phyloP scores from a whole-genome alignment of 2,329 filamentous ascomycete genomes.

The Colletotrichum orbiculare region DNA sequence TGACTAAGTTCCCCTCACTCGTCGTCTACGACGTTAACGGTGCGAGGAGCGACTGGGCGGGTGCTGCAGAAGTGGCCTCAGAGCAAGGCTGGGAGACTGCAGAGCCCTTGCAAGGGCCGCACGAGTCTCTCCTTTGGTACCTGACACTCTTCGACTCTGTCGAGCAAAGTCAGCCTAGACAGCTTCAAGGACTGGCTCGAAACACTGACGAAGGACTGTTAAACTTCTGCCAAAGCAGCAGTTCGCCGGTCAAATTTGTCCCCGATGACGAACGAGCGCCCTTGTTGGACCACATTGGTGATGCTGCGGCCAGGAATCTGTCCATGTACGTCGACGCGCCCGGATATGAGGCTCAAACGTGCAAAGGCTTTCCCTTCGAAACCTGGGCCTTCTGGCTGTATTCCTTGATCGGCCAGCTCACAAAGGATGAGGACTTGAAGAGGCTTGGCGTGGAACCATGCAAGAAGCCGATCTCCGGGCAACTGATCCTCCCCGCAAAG shows the following conservation, averaged over 20 bases:
- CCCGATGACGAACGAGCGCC: slow-evolving; percentile 43
- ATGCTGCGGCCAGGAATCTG: slow-evolving; percentile 45
- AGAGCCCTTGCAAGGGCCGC: slow-evolving; percentile 39
- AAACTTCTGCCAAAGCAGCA: slow-evolving; percentile 35
- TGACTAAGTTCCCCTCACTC: slow-evolving; percentile 56
- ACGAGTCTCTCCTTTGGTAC: slow-evolving; percentile 49
- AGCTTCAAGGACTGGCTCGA: slow-evolving; percentile 43
- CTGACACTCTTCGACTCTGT: slow-evolving; percentile 48
- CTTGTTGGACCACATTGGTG: slow-evolving; percentile 48
- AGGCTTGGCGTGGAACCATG: slow-evolving; percentile 36
- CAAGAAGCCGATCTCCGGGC: slow-evolving; percentile 47
- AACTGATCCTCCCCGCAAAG: slow-evolving; percentile 52
- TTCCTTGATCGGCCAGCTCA: slow-evolving; percentile 52
- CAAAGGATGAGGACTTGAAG: slow-evolving; percentile 48
- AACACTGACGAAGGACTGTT: slow-evolving; percentile 50
- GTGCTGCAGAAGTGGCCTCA: slow-evolving; percentile 39
- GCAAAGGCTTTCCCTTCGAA: slow-evolving; percentile 51
- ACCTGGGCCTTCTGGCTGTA: slow-evolving; percentile 56
- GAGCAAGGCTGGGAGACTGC: slow-evolving; percentile 49
- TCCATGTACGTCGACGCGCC: slow-evolving; percentile 46
- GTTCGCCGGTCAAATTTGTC: slow-evolving; percentile 45
- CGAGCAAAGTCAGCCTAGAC: slow-evolving; percentile 40
- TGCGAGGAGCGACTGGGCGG: slow-evolving; percentile 49
- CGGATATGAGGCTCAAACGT: slow-evolving; percentile 44
- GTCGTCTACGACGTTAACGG: slow-evolving; percentile 57